phyloP scores from a whole-genome alignment of 2,329 filamentous ascomycete species.

The Berkeleyomyces basicola region DNA sequence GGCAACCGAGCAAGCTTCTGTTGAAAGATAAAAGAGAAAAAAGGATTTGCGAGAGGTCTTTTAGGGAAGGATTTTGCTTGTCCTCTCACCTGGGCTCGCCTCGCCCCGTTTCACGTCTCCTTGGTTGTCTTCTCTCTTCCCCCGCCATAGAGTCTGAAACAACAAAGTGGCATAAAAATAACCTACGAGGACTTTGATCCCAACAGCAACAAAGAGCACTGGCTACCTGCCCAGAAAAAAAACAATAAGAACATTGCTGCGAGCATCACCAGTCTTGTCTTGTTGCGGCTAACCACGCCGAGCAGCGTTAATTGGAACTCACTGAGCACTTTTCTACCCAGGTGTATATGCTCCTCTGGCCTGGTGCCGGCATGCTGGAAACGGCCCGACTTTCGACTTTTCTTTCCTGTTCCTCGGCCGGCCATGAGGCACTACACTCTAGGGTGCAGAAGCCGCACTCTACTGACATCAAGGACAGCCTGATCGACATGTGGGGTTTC shows the following conservation, averaged over 20 bases:
- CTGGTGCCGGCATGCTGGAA: not conserved
- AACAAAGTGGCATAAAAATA: no score
- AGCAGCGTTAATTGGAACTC: not conserved
- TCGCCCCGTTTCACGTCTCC: not conserved
- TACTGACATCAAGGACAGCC: no score
- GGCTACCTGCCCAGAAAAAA: no score
- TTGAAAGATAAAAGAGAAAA: not conserved
- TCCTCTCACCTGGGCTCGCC: not conserved
- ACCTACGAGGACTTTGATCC: no score
- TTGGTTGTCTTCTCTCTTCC: not conserved
- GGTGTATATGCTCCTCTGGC: not conserved
- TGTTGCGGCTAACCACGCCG: no score
- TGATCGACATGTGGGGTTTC: not conserved
- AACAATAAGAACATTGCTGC: no score
- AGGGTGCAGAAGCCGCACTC: no score
- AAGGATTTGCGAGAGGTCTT: not conserved
- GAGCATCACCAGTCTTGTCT: no score
- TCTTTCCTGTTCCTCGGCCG: not conserved
- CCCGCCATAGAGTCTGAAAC: not conserved
- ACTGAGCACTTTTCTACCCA: not conserved
- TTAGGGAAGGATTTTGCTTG: not conserved
- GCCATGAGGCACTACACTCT: not conserved
- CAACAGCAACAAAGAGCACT: no score
- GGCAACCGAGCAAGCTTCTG: no score
- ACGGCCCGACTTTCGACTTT: conserved; percentile 1